Evolutionary conservation across 75 land plant genomes (phyloP).

Genomic region (Pinus tabuliformis): DNA sequence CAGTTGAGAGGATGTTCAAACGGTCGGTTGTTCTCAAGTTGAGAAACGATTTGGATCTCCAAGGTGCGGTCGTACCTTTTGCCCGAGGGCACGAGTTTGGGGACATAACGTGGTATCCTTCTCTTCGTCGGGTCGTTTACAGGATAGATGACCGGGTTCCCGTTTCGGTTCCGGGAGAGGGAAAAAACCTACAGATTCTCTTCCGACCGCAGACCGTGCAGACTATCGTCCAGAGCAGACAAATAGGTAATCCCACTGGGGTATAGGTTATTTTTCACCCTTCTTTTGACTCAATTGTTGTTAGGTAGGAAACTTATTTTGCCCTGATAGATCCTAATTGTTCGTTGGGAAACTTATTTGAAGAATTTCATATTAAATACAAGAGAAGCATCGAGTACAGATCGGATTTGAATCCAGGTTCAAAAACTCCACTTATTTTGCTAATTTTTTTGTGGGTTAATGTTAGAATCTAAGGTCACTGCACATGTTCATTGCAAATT

Average conservation of each 20-base stretch:
- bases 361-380: no score
- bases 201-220: slow-evolving; percentile 8
- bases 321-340: no score
- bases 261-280: no score
- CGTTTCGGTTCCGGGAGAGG: slow-evolving; percentile 8
- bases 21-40: slow-evolving; percentile 2
- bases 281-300: no score
- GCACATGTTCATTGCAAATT: no score
- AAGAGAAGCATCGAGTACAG: no score
- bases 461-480: no score
- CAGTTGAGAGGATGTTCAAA: slow-evolving; percentile 16
- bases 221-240: neutral
- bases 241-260: neutral
- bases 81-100: slow-evolving; percentile 13
- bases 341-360: no score
- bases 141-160: slow-evolving; percentile 3
- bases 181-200: neutral
- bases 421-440: no score
- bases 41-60: neutral
- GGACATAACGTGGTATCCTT: slow-evolving; percentile 9
- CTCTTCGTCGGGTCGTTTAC: neutral
- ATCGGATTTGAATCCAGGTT: no score
- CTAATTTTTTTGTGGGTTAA: no score
- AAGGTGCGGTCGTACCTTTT: neutral
- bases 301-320: no score